phyloP scores from a whole-genome alignment of 495 filamentous ascomycete species.

The Sabuloglossum arenarium region DNA sequence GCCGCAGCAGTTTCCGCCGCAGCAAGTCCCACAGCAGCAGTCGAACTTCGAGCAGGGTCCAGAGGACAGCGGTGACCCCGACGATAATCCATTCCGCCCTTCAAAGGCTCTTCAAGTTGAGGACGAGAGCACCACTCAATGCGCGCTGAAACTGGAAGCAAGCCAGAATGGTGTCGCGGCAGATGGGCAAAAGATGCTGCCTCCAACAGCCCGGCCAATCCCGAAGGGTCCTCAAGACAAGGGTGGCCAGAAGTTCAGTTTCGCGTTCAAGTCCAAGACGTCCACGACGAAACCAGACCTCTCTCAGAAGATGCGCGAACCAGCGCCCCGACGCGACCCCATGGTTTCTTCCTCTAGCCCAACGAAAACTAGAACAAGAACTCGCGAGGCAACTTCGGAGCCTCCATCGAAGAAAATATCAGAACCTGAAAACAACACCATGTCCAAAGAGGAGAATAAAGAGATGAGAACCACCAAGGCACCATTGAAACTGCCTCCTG shows the following conservation, averaged over 20 bases:
- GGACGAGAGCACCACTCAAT: conserved; percentile 22
- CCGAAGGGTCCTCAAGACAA: conserved; percentile 26
- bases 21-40: not conserved
- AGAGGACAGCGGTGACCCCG: conserved; percentile 22
- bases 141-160: conserved; percentile 16
- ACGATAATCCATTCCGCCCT: conserved; percentile 38
- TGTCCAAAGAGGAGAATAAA: conserved; percentile 12
- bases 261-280: conserved; percentile 64
- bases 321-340: conserved; percentile 12
- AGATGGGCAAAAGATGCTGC: conserved; percentile 26
- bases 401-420: conserved; percentile 1
- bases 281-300: conserved; percentile 45
- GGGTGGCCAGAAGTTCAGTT: conserved; percentile 60
- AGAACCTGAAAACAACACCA: not conserved
- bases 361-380: conserved; percentile 3
- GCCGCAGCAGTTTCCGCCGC: conserved; percentile 9
- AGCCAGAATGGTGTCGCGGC: conserved; percentile 14
- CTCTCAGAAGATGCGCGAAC: conserved; percentile 47
- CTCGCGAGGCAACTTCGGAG: conserved; percentile 8
- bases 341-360: conserved; percentile 3
- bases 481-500: conserved; percentile 43
- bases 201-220: conserved; percentile 26
- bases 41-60: conserved; percentile 8
- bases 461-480: conserved; percentile 49
- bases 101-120: conserved; percentile 44